Conservation (phyloP, 202 grass and related monocot species). For the Setaria italica region DNA sequence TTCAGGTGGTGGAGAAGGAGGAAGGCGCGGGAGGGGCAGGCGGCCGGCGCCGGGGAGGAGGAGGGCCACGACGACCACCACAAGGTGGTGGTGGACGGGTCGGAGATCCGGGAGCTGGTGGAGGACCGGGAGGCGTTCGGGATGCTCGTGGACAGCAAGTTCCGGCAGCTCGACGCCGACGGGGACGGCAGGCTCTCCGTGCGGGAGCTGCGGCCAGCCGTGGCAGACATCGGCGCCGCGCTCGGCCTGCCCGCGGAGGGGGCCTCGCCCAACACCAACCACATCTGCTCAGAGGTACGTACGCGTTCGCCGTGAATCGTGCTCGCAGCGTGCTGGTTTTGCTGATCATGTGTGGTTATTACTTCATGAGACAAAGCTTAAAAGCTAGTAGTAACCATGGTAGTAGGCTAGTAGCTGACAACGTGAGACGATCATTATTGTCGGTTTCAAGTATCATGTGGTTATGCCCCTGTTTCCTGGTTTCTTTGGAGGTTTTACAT, state of each 20-base stretch:
- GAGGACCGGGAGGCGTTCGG: constrained; percentile 82
- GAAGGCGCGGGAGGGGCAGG: constrained; percentile 3
- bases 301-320: not conserved
- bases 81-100: constrained; percentile 74
- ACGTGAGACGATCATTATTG: not conserved
- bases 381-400: not conserved
- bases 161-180: constrained; percentile 69
- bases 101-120: constrained; percentile 78
- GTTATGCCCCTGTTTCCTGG: not conserved
- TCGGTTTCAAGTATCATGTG: not conserved
- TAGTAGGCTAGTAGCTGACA: not conserved
- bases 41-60: not conserved
- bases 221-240: constrained; percentile 72
- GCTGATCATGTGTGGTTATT: not conserved
- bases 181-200: constrained; percentile 65
- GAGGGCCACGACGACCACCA: not conserved
- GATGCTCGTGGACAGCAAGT: constrained; percentile 72
- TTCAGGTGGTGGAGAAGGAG: constrained; percentile 48
- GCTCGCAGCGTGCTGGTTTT: not conserved
- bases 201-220: constrained; percentile 70
- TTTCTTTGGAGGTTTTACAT: not conserved
- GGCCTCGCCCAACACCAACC: constrained; percentile 54
- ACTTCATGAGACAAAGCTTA: not conserved
- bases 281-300: constrained; percentile 79
- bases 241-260: constrained; percentile 68